Evolutionary conservation across 1,284 basidiomycete genomes (phyloP).

Genomic region (Malassezia restricta): DNA sequence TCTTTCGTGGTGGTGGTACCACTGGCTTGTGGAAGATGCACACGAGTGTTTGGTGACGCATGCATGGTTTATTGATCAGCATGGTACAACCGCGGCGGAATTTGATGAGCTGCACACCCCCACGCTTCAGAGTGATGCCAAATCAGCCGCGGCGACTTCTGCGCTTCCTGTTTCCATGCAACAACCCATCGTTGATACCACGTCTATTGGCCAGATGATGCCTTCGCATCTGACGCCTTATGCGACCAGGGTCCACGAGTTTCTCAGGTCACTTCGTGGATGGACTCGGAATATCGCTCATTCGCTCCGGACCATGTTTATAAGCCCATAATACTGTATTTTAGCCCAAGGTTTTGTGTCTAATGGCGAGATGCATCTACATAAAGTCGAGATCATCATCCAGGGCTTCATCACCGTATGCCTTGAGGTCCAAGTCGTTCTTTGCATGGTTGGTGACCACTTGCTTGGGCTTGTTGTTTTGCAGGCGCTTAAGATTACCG

Average conservation of each 20-base stretch:
- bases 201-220: background rate
- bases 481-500: slow-evolving; percentile 15
- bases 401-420: slow-evolving; percentile 41
- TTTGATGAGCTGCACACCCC: background rate
- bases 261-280: background rate
- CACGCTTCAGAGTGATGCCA: background rate
- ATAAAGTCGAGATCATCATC: slow-evolving; percentile 45
- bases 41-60: slow-evolving; percentile 29
- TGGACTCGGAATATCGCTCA: slow-evolving; percentile 1
- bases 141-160: background rate
- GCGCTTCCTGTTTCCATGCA: background rate
- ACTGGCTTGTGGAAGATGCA: slow-evolving; percentile 38
- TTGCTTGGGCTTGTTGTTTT: slow-evolving; percentile 31
- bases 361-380: slow-evolving; percentile 14
- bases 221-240: background rate
- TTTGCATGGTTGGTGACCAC: slow-evolving; percentile 38
- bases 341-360: no score
- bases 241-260: background rate
- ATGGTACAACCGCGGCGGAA: background rate
- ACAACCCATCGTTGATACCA: background rate
- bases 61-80: slow-evolving; percentile 28
- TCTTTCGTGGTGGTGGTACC: slow-evolving; percentile 65
- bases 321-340: slow-evolving; percentile 1
- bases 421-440: slow-evolving; percentile 36
- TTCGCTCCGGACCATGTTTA: slow-evolving; percentile 3